A percentile compares a stretch with the other conserved stretches of the same genome.
Evolutionary conservation across 2,329 filamentous ascomycete species (phyloP).

Genomic region (Pseudopithomyces maydicus): DNA sequence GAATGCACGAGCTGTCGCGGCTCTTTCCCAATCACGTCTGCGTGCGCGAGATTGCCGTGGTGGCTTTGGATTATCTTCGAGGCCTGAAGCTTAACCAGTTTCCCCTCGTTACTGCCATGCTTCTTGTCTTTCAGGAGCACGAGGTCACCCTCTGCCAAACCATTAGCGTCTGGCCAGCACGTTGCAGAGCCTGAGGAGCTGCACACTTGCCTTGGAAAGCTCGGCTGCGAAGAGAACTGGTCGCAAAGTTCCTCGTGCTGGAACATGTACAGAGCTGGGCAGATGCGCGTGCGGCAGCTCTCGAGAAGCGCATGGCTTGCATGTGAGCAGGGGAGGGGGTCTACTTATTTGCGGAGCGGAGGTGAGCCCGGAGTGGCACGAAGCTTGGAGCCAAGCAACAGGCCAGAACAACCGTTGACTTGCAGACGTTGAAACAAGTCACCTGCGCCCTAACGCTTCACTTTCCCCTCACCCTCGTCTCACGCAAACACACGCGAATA

Average conservation of each 20-base stretch:
- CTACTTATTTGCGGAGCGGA: constrained; percentile 16
- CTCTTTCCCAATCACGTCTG: constrained; percentile 67
- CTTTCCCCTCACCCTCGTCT: background rate
- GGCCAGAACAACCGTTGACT: constrained; percentile 14
- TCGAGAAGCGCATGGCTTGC: constrained; percentile 5
- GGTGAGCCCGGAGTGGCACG: constrained; percentile 21
- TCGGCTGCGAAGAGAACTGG: constrained; percentile 20
- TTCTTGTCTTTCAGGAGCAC: constrained; percentile 50
- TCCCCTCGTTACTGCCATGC: constrained; percentile 41
- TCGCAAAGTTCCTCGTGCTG: constrained; percentile 22
- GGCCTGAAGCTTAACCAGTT: constrained; percentile 46
- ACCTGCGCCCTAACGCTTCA: constrained; percentile 6
- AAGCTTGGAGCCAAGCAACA: constrained; percentile 25
- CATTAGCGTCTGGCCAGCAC: constrained; percentile 16
- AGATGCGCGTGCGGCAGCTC: constrained; percentile 6
- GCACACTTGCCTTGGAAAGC: constrained; percentile 36
- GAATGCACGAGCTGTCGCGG: constrained; percentile 65
- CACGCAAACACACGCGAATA: background rate
- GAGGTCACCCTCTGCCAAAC: constrained; percentile 41
- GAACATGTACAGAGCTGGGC: constrained; percentile 3
- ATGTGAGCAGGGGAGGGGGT: background rate
- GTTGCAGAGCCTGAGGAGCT: background rate
- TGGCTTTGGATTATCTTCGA: constrained; percentile 47
- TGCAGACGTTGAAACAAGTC: constrained; percentile 12
- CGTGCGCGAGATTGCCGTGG: constrained; percentile 55